phyloP scores from a whole-genome alignment of 1,284 basidiomycete species.

The Trametes pubescens region DNA sequence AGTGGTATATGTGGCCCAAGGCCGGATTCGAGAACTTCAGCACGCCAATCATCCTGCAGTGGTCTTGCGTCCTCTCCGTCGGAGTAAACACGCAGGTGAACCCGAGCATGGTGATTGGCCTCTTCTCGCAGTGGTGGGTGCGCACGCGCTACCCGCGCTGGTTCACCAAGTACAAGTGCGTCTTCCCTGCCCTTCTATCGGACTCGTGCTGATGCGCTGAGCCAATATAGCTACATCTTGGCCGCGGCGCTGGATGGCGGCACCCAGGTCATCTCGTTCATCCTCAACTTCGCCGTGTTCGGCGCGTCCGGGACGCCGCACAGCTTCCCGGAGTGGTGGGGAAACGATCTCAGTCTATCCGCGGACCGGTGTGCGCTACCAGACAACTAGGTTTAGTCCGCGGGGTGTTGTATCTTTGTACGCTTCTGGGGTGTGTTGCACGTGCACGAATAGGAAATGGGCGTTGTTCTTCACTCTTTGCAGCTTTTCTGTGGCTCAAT shows the following conservation, averaged over 20 bases:
- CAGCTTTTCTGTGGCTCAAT: too few relatives aligned
- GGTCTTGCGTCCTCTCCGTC: conserved; percentile 54
- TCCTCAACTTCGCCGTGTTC: conserved; percentile 46
- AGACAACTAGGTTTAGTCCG: conserved; percentile 22
- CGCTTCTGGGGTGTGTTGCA: background rate
- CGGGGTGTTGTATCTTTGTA: background rate
- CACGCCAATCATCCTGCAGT: conserved; percentile 53
- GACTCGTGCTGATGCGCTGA: background rate
- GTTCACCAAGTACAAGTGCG: conserved; percentile 70
- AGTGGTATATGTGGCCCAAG: conserved; percentile 57
- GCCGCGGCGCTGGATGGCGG: conserved; percentile 44
- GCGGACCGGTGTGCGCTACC: conserved; percentile 40
- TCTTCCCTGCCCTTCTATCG: conserved; percentile 27
- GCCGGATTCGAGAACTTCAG: conserved; percentile 55
- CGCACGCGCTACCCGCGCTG: conserved; percentile 53
- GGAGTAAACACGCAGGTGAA: conserved; percentile 57
- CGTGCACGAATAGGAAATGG: background rate
- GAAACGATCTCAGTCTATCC: conserved; percentile 42
- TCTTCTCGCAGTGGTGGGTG: conserved; percentile 63
- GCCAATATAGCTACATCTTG: conserved; percentile 40
- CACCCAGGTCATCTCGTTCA: conserved; percentile 45
- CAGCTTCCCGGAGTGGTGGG: conserved; percentile 42
- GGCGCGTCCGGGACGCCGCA: conserved; percentile 40
- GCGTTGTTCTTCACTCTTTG: background rate
- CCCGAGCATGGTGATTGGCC: conserved; percentile 55